These are phyloP conservation scores for Fusarium albosuccineum DNA, from an alignment of 2,329 filamentous ascomycete species.

Conservation along the genomic window DNA sequence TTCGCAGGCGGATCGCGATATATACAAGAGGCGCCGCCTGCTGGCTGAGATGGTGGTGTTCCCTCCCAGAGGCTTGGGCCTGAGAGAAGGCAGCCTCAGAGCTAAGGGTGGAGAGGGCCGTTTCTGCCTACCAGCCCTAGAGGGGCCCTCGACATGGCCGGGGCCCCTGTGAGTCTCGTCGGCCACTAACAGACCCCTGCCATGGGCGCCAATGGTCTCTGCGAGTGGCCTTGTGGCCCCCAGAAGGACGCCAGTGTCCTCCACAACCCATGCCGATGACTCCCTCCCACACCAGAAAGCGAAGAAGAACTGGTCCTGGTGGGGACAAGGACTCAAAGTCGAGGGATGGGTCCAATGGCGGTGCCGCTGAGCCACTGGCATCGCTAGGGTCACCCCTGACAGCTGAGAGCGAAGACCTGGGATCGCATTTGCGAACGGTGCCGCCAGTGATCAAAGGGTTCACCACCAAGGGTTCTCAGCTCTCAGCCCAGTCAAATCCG, in stretches of 20 bases:
- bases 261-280: constrained; percentile 43
- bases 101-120: constrained; percentile 30
- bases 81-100: constrained; percentile 31
- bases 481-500: constrained; percentile 14
- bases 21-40: constrained; percentile 31
- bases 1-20: constrained; percentile 37
- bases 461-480: constrained; percentile 2
- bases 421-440: neutral
- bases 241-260: constrained; percentile 6
- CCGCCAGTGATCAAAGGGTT: constrained; percentile 11
- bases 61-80: constrained; percentile 40
- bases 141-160: constrained; percentile 12
- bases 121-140: constrained; percentile 45
- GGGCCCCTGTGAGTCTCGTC: constrained; percentile 3
- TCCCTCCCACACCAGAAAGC: constrained; percentile 26
- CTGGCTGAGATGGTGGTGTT: constrained; percentile 26
- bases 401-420: neutral
- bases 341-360: constrained; percentile 10
- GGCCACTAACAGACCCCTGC: constrained; percentile 35
- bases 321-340: neutral
- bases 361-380: constrained; percentile 34
- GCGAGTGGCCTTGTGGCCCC: constrained; percentile 23
- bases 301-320: neutral
- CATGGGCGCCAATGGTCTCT: constrained; percentile 11
- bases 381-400: constrained; percentile 16